Evolutionary conservation across 495 filamentous ascomycete species (phyloP).

Genomic region (Aspergillus taichungensis): DNA sequence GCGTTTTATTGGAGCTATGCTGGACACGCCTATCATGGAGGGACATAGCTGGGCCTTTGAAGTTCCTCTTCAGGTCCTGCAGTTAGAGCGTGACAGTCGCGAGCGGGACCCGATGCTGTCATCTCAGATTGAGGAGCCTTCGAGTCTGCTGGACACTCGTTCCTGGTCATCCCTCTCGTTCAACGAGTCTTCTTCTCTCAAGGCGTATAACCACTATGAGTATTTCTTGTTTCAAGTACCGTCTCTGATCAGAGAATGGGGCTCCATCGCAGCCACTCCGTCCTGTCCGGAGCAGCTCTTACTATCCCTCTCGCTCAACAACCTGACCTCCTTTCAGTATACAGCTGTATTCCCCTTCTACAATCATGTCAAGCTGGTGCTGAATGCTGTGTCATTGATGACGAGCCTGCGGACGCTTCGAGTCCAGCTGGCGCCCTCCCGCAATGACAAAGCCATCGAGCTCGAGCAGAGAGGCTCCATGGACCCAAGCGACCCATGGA

Average conservation of each 20-base stretch:
- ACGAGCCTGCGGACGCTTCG: conserved; percentile 18
- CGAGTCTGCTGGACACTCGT: conserved; percentile 15
- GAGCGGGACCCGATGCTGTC: background rate
- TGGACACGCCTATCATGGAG: conserved; percentile 21
- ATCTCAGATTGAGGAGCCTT: conserved; percentile 6
- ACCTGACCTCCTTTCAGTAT: conserved; percentile 28
- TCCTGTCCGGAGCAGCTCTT: conserved; percentile 1
- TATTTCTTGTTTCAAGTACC: conserved; percentile 32
- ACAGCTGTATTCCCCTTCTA: conserved; percentile 39
- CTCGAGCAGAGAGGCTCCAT: conserved; percentile 32
- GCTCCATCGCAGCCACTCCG: conserved; percentile 3
- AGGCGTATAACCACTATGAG: conserved; percentile 37
- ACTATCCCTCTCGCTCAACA: conserved; percentile 9
- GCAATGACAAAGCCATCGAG: conserved; percentile 25
- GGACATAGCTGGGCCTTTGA: conserved; percentile 35
- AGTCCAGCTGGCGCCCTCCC: conserved; percentile 25
- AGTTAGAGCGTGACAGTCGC: conserved; percentile 14
- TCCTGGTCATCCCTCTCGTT: conserved; percentile 29
- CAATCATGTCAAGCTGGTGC: conserved; percentile 31
- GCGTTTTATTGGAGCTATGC: conserved; percentile 19
- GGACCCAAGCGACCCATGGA: conserved; percentile 37
- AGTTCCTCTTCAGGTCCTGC: conserved; percentile 25
- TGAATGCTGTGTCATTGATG: conserved; percentile 24
- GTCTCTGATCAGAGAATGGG: conserved; percentile 28
- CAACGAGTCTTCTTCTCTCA: conserved; percentile 35